A percentile compares a stretch with the other conserved stretches of the same genome.
These are phyloP conservation scores for Aspergillus coremiiformis DNA, from an alignment of 495 filamentous ascomycete species.

Conservation along the genomic window DNA sequence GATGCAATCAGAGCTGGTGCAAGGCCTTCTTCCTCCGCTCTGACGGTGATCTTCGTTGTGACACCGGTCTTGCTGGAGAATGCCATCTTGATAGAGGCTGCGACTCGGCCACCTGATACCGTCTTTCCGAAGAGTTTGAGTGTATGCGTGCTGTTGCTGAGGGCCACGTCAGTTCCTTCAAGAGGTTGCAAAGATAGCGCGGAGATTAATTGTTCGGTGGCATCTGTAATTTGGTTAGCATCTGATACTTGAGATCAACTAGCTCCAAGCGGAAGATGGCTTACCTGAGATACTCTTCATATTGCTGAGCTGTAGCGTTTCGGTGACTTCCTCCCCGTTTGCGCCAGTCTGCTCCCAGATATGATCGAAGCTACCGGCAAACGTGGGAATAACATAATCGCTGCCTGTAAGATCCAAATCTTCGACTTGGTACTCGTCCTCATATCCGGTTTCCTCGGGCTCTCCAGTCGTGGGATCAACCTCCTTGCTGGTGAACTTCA, in stretches of 20 bases:
- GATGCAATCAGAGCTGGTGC: conserved; percentile 76
- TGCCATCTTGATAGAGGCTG: conserved; percentile 84
- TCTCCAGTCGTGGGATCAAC: conserved; percentile 92
- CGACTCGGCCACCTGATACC: conserved; percentile 81
- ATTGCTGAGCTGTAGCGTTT: conserved; percentile 83
- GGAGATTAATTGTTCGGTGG: conserved; percentile 82
- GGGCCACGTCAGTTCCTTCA: conserved; percentile 83
- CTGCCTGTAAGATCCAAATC: conserved; percentile 86
- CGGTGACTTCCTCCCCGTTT: conserved; percentile 78
- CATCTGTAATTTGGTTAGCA: conserved; percentile 57
- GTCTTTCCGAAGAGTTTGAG: conserved; percentile 97
- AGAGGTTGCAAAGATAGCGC: conserved; percentile 85
- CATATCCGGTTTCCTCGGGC: conserved; percentile 86
- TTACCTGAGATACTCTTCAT: conserved; percentile 89
- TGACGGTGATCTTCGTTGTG: conserved; percentile 85
- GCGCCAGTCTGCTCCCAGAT: conserved; percentile 94
- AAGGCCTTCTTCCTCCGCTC: conserved; percentile 88
- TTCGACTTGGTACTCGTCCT: conserved; percentile 95
- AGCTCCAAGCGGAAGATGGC: conserved; percentile 20
- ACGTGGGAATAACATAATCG: conserved; percentile 89
- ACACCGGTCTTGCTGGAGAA: conserved; percentile 87
- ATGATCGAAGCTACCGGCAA: conserved; percentile 90
- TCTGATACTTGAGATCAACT: background rate
- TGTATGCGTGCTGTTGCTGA: conserved; percentile 83
- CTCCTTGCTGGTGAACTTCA: conserved; percentile 97